Evolutionary conservation across 129 eudicot genomes (phyloP).

Genomic region (Lactuca saligna): DNA sequence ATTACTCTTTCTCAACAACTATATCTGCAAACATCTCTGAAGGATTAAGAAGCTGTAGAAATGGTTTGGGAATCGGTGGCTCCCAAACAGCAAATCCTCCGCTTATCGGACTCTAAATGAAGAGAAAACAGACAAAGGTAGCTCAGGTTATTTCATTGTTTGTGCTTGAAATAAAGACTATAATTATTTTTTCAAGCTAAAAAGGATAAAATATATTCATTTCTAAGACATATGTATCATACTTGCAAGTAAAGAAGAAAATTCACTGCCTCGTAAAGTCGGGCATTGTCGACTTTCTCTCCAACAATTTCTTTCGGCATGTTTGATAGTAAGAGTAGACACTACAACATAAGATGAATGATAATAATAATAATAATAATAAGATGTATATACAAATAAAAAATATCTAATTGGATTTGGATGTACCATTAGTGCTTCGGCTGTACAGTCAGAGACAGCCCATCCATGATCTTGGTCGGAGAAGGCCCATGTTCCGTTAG

Average conservation of each 20-base stretch:
- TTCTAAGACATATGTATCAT: too few relatives aligned
- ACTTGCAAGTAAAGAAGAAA: background rate
- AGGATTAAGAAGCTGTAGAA: background rate
- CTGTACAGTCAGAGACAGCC: background rate
- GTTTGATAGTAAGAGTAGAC: background rate
- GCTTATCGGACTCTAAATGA: background rate
- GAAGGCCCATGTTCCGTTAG: background rate
- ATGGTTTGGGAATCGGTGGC: conserved; percentile 9
- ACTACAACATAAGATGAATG: background rate
- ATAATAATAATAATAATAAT: too few relatives aligned
- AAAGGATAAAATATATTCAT: too few relatives aligned
- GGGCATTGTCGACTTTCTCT: background rate
- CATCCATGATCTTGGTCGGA: background rate
- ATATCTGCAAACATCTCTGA: background rate
- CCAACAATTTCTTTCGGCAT: background rate
- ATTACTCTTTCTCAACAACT: background rate
- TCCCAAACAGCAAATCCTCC: conserved; percentile 32
- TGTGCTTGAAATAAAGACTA: too few relatives aligned
- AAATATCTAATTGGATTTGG: too few relatives aligned
- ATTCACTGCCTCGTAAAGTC: background rate
- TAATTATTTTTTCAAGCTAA: too few relatives aligned
- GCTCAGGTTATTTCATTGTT: too few relatives aligned
- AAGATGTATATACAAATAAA: too few relatives aligned
- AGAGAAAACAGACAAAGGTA: too few relatives aligned
- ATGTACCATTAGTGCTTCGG: background rate